Conservation (phyloP, 2,329 filamentous ascomycete genomes). For the Cordyceps tenuipes region DNA sequence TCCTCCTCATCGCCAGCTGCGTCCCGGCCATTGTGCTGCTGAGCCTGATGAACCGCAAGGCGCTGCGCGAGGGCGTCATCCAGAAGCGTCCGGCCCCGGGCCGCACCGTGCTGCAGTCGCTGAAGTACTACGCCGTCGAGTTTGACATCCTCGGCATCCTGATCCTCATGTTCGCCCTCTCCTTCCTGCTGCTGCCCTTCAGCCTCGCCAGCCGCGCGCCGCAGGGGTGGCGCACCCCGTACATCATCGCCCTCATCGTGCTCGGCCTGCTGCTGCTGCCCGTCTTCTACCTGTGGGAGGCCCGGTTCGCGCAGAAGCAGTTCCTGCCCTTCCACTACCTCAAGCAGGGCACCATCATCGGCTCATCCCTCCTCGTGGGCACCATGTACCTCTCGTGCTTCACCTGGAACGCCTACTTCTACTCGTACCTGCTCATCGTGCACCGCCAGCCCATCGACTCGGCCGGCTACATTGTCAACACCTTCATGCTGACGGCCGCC, state of each 20-base stretch:
- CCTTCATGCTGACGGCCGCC: slow-evolving; percentile 36
- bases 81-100: slow-evolving; percentile 39
- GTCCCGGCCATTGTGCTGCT: slow-evolving; percentile 29
- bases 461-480: slow-evolving; percentile 35
- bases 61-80: slow-evolving; percentile 14
- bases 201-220: slow-evolving; percentile 28
- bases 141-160: slow-evolving; percentile 51
- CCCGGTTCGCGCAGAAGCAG: slow-evolving; percentile 44
- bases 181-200: slow-evolving; percentile 46
- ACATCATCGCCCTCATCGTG: slow-evolving; percentile 39
- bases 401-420: slow-evolving; percentile 40
- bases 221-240: slow-evolving; percentile 33
- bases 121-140: slow-evolving; percentile 45
- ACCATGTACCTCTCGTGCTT: slow-evolving; percentile 34
- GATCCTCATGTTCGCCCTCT: slow-evolving; percentile 41
- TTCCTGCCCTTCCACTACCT: slow-evolving; percentile 48
- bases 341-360: slow-evolving; percentile 39
- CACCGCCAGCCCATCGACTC: slow-evolving; percentile 29
- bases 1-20: slow-evolving; percentile 48
- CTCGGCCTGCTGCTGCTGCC: slow-evolving; percentile 41
- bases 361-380: slow-evolving; percentile 32
- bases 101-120: slow-evolving; percentile 37
- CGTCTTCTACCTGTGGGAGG: slow-evolving; percentile 48
- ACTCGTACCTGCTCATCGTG: slow-evolving; percentile 42
- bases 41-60: background rate